phyloP scores from a whole-genome alignment of 108 stramenopile genomes.

The Schizochytrium sp. region DNA sequence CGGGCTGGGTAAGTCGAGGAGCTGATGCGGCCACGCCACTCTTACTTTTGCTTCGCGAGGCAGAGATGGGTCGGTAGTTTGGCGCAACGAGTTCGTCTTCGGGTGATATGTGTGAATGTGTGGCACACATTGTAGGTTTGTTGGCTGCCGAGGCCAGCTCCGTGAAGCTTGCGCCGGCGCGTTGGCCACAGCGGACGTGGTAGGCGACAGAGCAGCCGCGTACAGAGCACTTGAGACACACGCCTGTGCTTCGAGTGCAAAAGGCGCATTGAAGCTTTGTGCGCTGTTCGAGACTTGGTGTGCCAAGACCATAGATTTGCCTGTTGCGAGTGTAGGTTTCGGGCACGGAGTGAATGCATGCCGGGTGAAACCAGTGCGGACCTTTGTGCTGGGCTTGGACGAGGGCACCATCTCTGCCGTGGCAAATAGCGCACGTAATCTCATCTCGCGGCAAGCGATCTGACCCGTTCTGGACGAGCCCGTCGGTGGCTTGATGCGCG shows the following conservation, averaged over 20 bases:
- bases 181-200: background rate
- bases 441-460: background rate
- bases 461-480: background rate
- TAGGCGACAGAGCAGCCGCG: background rate
- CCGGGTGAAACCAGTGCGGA: background rate
- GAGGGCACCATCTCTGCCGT: background rate
- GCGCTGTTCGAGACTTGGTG: background rate
- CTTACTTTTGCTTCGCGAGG: background rate
- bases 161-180: background rate
- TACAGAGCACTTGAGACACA: background rate
- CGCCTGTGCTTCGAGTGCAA: background rate
- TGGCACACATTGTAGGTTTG: background rate
- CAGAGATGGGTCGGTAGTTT: background rate
- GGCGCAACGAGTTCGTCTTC: background rate
- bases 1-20: background rate
- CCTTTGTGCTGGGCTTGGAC: background rate
- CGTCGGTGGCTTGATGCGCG: background rate
- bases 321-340: background rate
- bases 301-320: background rate
- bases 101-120: background rate
- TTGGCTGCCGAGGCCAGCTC: background rate
- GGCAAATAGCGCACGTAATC: background rate
- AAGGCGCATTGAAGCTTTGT: background rate
- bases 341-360: background rate
- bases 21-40: background rate